A percentile compares a stretch with the other conserved stretches of the same genome.
phyloP scores from a whole-genome alignment of 2,329 filamentous ascomycete genomes.

The Orbilia oligospora region DNA sequence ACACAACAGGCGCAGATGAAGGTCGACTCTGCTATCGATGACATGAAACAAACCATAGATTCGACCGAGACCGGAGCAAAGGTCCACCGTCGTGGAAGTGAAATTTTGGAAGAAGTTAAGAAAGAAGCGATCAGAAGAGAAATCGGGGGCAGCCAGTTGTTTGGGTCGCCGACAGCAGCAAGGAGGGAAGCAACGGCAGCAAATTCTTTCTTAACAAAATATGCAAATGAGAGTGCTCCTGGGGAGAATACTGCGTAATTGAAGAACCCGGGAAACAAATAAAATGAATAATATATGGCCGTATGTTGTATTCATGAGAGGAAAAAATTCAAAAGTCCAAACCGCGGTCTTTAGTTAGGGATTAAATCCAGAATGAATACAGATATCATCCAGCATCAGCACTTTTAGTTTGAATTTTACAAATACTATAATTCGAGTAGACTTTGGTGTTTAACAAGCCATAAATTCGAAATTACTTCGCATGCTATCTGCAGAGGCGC shows the following conservation, averaged over 20 bases:
- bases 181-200: conserved; percentile 35
- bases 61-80: conserved; percentile 32
- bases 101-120: conserved; percentile 53
- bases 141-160: conserved; percentile 56
- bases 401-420: neutral
- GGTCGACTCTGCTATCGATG: conserved; percentile 39
- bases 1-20: conserved; percentile 39
- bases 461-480: neutral
- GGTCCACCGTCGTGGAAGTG: conserved; percentile 39
- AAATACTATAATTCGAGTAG: neutral
- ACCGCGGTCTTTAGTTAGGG: neutral
- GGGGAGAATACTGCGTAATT: conserved; percentile 56
- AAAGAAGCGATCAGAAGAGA: conserved; percentile 42
- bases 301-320: too few relatives aligned
- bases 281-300: too few relatives aligned
- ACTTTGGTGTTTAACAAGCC: neutral
- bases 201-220: conserved; percentile 57
- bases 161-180: conserved; percentile 45
- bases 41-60: conserved; percentile 40
- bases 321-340: too few relatives aligned
- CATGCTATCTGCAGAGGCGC: too few relatives aligned
- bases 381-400: neutral
- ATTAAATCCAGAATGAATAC: neutral
- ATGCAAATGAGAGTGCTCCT: conserved; percentile 58
- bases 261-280: too few relatives aligned